Evolutionary conservation across 1,139 yeast genomes (phyloP).

Genomic region (Blastobotrys aristatus): DNA sequence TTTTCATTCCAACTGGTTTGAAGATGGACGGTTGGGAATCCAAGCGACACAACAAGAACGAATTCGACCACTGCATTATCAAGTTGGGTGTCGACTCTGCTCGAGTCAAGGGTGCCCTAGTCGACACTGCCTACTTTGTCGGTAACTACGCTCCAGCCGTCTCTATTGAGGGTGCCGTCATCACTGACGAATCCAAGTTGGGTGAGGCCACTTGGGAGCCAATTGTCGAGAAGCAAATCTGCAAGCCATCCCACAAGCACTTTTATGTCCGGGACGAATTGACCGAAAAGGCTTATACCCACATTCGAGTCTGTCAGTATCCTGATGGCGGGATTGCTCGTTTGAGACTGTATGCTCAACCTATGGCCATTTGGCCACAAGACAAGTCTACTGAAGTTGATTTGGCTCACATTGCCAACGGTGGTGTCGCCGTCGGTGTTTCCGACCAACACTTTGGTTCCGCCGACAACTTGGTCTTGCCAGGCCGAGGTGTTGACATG

Average conservation of each 20-base stretch:
- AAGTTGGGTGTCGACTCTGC: conserved; percentile 84
- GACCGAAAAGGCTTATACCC: conserved; percentile 64
- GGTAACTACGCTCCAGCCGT: conserved; percentile 93
- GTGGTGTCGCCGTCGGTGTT: conserved; percentile 78
- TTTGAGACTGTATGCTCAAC: conserved; percentile 81
- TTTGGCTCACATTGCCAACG: conserved; percentile 75
- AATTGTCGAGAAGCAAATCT: conserved; percentile 63
- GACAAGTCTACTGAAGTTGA: conserved; percentile 50
- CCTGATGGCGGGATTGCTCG: conserved; percentile 97
- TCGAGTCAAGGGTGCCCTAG: conserved; percentile 70
- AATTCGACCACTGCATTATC: conserved; percentile 81
- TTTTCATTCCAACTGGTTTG: conserved; percentile 68
- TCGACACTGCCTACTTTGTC: conserved; percentile 87
- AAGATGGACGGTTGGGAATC: conserved; percentile 98
- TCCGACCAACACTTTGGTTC: conserved; percentile 94
- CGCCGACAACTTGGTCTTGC: conserved; percentile 79
- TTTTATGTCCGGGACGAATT: conserved; percentile 57
- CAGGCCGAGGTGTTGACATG: conserved; percentile 95
- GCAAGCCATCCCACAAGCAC: conserved; percentile 86
- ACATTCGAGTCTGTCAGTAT: conserved; percentile 80
- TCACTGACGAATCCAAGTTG: conserved; percentile 34
- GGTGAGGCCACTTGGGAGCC: conserved; percentile 56
- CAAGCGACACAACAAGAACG: conserved; percentile 84
- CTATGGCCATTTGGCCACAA: conserved; percentile 57
- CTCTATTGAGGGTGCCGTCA: conserved; percentile 69